phyloP scores from a whole-genome alignment of 768 basidiomycete species.

The Coprinellus micaceus region DNA sequence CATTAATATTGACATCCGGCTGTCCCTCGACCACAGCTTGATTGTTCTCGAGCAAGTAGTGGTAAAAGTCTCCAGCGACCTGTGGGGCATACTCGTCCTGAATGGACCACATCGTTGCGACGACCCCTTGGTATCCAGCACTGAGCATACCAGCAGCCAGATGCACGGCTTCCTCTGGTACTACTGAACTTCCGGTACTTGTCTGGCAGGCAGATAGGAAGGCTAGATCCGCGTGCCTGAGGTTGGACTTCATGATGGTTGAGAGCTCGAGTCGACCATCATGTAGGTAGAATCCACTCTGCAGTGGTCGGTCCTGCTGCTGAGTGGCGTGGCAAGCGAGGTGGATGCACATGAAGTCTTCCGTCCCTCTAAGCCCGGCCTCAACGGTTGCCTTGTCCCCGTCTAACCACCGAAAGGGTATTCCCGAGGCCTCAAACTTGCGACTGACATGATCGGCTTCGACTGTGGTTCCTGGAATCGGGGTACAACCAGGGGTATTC shows the following conservation, averaged over 20 bases:
- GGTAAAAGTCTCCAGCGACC: slow-evolving; percentile 29
- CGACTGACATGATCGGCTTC: slow-evolving; percentile 7
- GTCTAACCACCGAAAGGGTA: neutral
- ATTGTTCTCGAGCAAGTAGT: slow-evolving; percentile 7
- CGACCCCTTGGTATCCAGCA: slow-evolving; percentile 24
- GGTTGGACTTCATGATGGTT: slow-evolving; percentile 9
- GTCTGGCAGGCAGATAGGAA: slow-evolving; percentile 42
- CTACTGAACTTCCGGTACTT: slow-evolving; percentile 21
- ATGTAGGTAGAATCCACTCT: slow-evolving; percentile 22
- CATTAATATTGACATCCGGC: neutral
- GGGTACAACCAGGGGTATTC: neutral
- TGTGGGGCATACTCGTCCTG: slow-evolving; percentile 27
- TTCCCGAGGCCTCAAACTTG: neutral
- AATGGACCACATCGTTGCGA: slow-evolving; percentile 40
- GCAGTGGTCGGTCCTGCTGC: slow-evolving; percentile 20
- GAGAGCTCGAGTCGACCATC: slow-evolving; percentile 15
- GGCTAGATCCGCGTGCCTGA: slow-evolving; percentile 24
- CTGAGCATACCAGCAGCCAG: slow-evolving; percentile 35
- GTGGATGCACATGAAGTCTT: slow-evolving; percentile 24
- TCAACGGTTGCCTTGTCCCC: neutral
- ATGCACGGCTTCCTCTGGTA: slow-evolving; percentile 34
- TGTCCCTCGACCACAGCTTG: neutral
- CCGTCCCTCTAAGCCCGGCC: slow-evolving; percentile 12
- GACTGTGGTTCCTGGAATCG: slow-evolving; percentile 11
- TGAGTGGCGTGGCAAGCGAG: slow-evolving; percentile 32